A percentile compares a stretch with the other conserved stretches of the same genome.
Conservation (phyloP, 2,329 filamentous ascomycete species). For the Calcarisporium arbuscula region DNA sequence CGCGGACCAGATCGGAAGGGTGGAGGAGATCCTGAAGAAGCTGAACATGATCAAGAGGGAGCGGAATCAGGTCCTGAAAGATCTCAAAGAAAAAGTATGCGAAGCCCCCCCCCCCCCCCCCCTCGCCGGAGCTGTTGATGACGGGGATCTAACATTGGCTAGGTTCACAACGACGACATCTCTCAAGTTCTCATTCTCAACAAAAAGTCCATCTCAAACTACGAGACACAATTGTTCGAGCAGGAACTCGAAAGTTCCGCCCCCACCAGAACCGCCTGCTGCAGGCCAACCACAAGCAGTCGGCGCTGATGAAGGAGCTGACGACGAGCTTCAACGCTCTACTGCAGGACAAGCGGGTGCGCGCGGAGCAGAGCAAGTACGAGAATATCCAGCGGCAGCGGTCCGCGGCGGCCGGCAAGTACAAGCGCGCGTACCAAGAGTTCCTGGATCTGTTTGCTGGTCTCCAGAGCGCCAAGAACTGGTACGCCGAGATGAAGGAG, state of each 20-base stretch:
- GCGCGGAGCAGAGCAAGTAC: conserved; percentile 91
- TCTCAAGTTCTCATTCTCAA: conserved; percentile 96
- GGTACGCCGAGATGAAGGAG: conserved; percentile 94
- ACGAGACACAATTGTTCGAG: conserved; percentile 88
- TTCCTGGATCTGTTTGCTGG: conserved; percentile 87
- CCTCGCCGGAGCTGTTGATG: background rate
- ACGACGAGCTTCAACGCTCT: conserved; percentile 81
- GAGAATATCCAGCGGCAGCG: conserved; percentile 81
- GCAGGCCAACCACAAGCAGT: conserved; percentile 93
- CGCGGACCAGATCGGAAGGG: conserved; percentile 77
- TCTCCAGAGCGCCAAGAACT: conserved; percentile 79
- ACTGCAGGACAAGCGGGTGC: conserved; percentile 87
- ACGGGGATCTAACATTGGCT: background rate
- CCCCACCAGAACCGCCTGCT: conserved; percentile 86
- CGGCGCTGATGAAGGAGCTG: conserved; percentile 88
- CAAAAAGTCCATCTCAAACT: conserved; percentile 91
- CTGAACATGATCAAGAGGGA: conserved; percentile 89
- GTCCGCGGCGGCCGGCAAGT: conserved; percentile 73
- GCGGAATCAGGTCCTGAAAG: conserved; percentile 84
- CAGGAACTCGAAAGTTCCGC: conserved; percentile 96
- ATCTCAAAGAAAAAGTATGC: conserved; percentile 97
- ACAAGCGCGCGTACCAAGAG: conserved; percentile 86
- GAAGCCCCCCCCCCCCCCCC: conserved; percentile 14
- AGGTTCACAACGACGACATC: conserved; percentile 96
- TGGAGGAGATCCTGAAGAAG: conserved; percentile 88